These are phyloP conservation scores for Spinacia oleracea DNA, from an alignment of 179 eudicot species.

Conservation along the genomic window DNA sequence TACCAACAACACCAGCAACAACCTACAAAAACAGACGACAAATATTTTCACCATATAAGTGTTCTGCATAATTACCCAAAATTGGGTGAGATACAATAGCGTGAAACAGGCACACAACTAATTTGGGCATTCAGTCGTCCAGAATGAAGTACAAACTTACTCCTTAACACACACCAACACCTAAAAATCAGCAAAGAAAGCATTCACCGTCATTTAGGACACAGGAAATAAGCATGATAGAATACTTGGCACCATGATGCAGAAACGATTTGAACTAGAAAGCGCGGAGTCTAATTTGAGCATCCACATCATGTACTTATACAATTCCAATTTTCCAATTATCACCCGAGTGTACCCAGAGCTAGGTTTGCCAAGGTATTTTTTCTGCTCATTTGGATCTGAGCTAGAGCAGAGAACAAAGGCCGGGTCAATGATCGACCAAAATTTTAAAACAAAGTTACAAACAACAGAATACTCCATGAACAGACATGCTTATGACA, in stretches of 20 bases:
- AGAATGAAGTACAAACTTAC: background rate
- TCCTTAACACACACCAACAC: background rate
- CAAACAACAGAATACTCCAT: background rate
- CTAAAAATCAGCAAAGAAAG: background rate
- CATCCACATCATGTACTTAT: background rate
- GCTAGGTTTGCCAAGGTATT: no score
- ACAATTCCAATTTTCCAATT: no score
- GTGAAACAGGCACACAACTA: background rate
- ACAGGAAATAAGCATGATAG: background rate
- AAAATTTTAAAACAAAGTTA: background rate
- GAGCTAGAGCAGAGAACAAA: no score
- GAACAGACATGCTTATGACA: background rate
- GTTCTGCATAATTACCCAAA: background rate
- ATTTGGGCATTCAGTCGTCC: background rate
- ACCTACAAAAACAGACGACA: slow-evolving; percentile 48
- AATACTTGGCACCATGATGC: background rate
- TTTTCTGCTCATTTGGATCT: no score
- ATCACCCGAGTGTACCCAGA: no score
- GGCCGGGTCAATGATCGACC: background rate
- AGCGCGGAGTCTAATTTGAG: background rate
- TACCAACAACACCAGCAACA: slow-evolving; percentile 68
- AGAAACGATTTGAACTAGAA: background rate
- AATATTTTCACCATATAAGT: background rate
- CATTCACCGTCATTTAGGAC: background rate
- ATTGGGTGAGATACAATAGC: background rate